Percentiles rank a stretch among this genome's conserved stretches.
phyloP scores from a whole-genome alignment of 176 grass and related monocot genomes.

The Guadua angustifolia region DNA sequence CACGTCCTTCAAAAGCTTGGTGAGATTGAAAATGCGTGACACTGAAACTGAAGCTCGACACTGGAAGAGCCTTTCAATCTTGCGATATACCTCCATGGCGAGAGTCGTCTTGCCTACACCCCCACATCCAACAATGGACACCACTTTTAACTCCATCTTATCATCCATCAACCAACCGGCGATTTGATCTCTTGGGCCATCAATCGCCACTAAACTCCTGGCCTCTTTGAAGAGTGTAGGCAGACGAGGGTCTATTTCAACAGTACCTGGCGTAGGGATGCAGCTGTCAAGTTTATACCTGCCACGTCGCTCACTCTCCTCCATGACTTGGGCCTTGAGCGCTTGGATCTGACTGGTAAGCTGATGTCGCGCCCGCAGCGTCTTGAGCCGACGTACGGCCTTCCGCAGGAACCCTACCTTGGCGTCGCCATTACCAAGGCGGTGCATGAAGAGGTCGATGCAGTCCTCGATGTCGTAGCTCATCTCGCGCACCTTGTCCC shows the following conservation, averaged over 20 bases:
- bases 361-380: neutral
- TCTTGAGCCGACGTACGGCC: no score
- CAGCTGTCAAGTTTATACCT: neutral
- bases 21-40: no score
- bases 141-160: no score
- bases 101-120: no score
- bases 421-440: no score
- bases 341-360: neutral
- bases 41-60: no score
- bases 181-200: neutral
- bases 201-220: neutral
- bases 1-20: no score
- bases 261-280: no score
- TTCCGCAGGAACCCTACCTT: no score
- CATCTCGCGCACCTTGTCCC: constrained; percentile 13
- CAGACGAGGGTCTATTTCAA: neutral
- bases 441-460: constrained; percentile 24
- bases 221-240: neutral
- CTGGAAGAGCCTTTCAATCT: no score
- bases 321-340: neutral
- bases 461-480: constrained; percentile 24
- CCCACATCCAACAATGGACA: no score
- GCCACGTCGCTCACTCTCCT: neutral
- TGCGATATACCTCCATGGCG: no score
- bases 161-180: neutral